Percentiles rank a stretch among this genome's conserved stretches.
These are phyloP conservation scores for Emericellopsis atlantica DNA, from an alignment of 2,329 filamentous ascomycete species.

Conservation along the genomic window DNA sequence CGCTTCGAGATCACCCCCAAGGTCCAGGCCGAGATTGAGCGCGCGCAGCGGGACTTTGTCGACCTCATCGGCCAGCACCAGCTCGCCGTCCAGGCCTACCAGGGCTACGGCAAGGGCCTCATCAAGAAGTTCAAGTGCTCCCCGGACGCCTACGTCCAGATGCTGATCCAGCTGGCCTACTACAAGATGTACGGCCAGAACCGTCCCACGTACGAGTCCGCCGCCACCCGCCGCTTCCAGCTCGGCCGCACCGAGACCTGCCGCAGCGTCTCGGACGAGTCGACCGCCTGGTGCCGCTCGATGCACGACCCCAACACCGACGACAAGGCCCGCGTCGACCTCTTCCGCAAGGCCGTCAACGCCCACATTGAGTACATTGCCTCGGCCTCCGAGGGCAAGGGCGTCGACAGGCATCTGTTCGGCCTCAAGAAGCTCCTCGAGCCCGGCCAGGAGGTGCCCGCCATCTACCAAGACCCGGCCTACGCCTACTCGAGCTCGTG, in stretches of 20 bases:
- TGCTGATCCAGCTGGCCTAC: conserved; percentile 97
- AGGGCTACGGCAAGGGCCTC: conserved; percentile 92
- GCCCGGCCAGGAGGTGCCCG: conserved; percentile 68
- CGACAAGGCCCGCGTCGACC: conserved; percentile 52
- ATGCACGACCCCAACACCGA: conserved; percentile 60
- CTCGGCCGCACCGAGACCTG: conserved; percentile 94
- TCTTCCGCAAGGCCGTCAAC: conserved; percentile 72
- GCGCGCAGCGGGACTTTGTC: conserved; percentile 67
- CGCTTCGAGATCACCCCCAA: conserved; percentile 67
- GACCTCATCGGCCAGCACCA: conserved; percentile 78
- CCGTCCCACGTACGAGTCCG: conserved; percentile 94
- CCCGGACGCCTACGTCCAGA: conserved; percentile 94
- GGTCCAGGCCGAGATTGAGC: conserved; percentile 65
- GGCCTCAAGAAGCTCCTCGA: conserved; percentile 84
- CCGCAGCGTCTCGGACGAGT: conserved; percentile 82
- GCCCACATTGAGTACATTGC: conserved; percentile 84
- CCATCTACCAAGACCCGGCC: conserved; percentile 77
- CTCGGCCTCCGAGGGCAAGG: conserved; percentile 81
- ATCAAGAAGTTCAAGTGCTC: conserved; percentile 99
- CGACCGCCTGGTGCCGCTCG: conserved; percentile 76
- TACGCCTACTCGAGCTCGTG: conserved; percentile 75
- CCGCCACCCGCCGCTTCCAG: conserved; percentile 89
- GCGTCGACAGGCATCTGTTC: conserved; percentile 94
- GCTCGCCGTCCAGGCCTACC: conserved; percentile 86
- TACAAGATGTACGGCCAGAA: conserved; percentile 99